phyloP scores from a whole-genome alignment of 2,329 filamentous ascomycete species.

The Neopestalotiopsis sp. region DNA sequence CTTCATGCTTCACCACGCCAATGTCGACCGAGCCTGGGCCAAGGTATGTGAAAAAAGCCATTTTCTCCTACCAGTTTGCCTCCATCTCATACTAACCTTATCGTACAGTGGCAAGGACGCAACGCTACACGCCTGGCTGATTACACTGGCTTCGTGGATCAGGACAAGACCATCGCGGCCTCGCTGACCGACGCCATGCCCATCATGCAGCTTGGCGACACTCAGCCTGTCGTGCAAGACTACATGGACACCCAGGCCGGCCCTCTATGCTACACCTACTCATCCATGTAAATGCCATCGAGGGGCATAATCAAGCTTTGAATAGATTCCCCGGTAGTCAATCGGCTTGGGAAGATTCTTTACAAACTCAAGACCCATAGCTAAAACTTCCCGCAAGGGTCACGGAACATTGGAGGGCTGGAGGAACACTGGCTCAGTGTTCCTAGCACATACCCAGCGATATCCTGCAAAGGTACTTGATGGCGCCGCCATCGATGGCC shows the following conservation, averaged over 20 bases:
- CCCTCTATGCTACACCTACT: conserved; percentile 25
- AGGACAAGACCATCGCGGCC: background rate
- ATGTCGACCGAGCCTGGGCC: conserved; percentile 33
- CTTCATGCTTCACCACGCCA: conserved; percentile 34
- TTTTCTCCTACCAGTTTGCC: background rate
- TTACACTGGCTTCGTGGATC: conserved; percentile 2
- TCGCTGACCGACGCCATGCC: conserved; percentile 37
- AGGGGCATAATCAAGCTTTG: no score
- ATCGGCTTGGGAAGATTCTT: no score
- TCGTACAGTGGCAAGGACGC: conserved; percentile 33
- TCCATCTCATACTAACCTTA: background rate
- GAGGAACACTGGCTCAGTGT: no score
- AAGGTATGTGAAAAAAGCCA: conserved; percentile 18
- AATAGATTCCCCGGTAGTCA: no score
- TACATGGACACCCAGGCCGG: conserved; percentile 23
- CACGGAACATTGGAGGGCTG: no score
- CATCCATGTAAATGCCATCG: conserved; percentile 1
- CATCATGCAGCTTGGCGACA: conserved; percentile 26
- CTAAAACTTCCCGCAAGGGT: no score
- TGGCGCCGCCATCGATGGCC: no score
- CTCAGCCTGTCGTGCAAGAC: conserved; percentile 21
- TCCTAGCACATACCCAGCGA: no score
- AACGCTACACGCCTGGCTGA: conserved; percentile 29
- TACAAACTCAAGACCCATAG: no score
- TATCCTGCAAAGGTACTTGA: no score